phyloP scores from a whole-genome alignment of 306 rosid genomes.

The Urtica urens region DNA sequence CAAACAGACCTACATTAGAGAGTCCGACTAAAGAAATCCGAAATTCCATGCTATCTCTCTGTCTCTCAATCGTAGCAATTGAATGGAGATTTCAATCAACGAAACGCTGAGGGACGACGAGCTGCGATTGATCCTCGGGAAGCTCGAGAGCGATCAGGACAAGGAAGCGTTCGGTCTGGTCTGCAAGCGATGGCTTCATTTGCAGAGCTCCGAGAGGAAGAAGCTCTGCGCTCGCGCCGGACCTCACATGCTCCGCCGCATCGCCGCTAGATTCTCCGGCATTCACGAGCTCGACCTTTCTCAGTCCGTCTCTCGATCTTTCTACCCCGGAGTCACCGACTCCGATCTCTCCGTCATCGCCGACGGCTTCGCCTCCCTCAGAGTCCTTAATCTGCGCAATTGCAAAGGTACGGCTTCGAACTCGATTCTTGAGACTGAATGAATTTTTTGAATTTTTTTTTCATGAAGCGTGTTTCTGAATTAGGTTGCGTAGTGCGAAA shows the following conservation, averaged over 20 bases:
- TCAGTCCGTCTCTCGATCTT: slow-evolving; percentile 87
- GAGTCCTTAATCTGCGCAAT: slow-evolving; percentile 52
- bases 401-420: slow-evolving; percentile 51
- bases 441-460: neutral
- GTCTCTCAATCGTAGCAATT: neutral
- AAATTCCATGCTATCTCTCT: too few species aligned
- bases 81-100: slow-evolving; percentile 43
- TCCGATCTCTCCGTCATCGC: slow-evolving; percentile 77
- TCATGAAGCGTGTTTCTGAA: too few species aligned
- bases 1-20: too few species aligned
- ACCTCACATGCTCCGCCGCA: slow-evolving; percentile 64
- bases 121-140: slow-evolving; percentile 55
- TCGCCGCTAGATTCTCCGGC: slow-evolving; percentile 74
- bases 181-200: slow-evolving; percentile 76
- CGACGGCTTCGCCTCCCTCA: slow-evolving; percentile 53
- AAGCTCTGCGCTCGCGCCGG: slow-evolving; percentile 88
- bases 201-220: slow-evolving; percentile 91
- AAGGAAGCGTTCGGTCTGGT: slow-evolving; percentile 78
- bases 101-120: slow-evolving; percentile 66
- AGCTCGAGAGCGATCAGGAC: slow-evolving; percentile 51
- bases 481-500: too few species aligned
- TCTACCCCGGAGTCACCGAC: slow-evolving; percentile 81
- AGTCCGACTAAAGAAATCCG: too few species aligned
- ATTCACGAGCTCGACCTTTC: slow-evolving; percentile 68
- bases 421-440: too few species aligned